Base-by-base conservation (phyloP, 495 filamentous ascomycete genomes). In the Xeromyces bisporus region DNA sequence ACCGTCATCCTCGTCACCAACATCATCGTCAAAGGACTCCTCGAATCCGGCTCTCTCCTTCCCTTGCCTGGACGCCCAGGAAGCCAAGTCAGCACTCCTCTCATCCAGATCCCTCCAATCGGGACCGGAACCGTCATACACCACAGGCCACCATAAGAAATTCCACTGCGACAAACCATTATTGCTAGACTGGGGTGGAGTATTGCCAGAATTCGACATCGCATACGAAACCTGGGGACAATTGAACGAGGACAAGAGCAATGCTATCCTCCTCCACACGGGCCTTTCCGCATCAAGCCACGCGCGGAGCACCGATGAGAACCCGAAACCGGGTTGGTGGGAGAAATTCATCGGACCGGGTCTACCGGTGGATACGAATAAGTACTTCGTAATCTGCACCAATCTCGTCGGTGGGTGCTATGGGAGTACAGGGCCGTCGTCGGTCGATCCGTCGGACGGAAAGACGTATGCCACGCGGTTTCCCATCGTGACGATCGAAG, bases 301-400 rank as follows among this genome's bases (percentile, higher is more conserved):
- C 55, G 89, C 89, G 2, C 84, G 87, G 40, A 93, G 84, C 26
- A 96, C 87, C 14, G 60, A 64, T 21, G 62, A 56, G 9, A 99
- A 96, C 50, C 70, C 80, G 0, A 80, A 92, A 50, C 75, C 80
- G 0, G 89, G 89, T 0, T 99, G 89, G 89, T 99, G 89, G 89
- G 91, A 99, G 60, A 92, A 80, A 51, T 99, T 99, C 52, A 94
- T 99, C 40, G 89, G 89, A 0, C 80, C 91, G 0, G 85, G 82
- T 0, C 64, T 67, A 18, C 75, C 84, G 13, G 52, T 99, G 5
- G 82, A 99, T 51, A 99, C 91, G 2, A 52, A 87, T 44, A 87
- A 82, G 46, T 93, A 91, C 56, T 79, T 77, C 47, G 56, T 99
- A 29, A 83, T 99, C 38, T 99, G 89, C 55, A 96, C 91, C 6